Evolutionary conservation across 192 early-diverging fungal species (phyloP), one percentile per base, ranked within the genome.

Genomic region (Umbelopsis sp.): DNA sequence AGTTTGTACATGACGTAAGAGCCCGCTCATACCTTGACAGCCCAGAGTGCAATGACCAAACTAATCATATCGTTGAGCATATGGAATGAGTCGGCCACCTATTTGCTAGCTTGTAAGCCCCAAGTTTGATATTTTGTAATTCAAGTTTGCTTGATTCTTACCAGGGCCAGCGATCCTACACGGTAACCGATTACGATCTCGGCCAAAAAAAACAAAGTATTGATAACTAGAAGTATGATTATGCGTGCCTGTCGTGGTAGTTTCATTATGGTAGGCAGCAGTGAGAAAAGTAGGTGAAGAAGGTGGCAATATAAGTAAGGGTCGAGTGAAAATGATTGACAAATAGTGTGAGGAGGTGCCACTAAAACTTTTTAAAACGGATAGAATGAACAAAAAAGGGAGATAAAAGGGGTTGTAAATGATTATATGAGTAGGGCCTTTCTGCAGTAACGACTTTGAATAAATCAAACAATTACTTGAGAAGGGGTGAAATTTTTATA

Each of bases 61-160:
- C 88, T 86, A 16, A 95, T 74, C 7, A 95, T 82, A 81, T 94
- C 95, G 54, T 89, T 91, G 50, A 95, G 80, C 94, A 96, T 95
- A 79, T 97, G 96, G 86, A 94, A 97, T 22, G 92, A 91, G 81
- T 97, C 96, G 1, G 95, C 95, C 41, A 97, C 82, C 29, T 36
- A 26, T 41, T 41, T 1, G 38, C 38, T 41, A 41, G 2, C 38
- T 41, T 41, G 38, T 41, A 6, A 41, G 38, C 7, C 12, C n/a
- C 38, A 41, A 6, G 8, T 41, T 41, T 11, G 12, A 41, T 6
- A 41, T 11, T 38, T 38, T 3, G 12, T 11, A 41, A 3, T 2
- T 7, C 22, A 53, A 26, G 50, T 41, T 38, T 41, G 12, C 38
- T 4, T 41, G 38, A 11, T 41, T 41, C 74, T 29, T 68, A 77